phyloP scores from a whole-genome alignment of 108 stramenopile genomes.

The Parmales sp. region DNA sequence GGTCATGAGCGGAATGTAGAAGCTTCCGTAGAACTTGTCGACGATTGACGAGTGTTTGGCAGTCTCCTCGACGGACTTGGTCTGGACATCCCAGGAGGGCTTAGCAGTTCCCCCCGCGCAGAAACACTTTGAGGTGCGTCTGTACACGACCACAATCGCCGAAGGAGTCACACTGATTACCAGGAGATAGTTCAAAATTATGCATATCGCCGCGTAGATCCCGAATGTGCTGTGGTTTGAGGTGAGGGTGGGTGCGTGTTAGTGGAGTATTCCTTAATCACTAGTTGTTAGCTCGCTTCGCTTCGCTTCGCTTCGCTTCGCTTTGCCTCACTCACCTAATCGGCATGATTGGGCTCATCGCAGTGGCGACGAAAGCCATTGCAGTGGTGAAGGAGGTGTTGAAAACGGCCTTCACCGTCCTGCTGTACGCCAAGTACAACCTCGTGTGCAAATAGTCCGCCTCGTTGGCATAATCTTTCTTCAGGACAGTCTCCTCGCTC shows the following conservation, averaged over 20 bases:
- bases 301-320: too few species aligned
- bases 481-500: background rate
- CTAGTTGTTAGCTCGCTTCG: too few species aligned
- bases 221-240: conserved; percentile 27
- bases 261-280: too few species aligned
- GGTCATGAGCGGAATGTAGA: conserved; percentile 16
- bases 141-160: conserved; percentile 9
- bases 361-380: conserved; percentile 16
- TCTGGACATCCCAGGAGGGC: background rate
- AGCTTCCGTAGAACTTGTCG: conserved; percentile 14
- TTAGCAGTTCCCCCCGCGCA: background rate
- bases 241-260: too few species aligned
- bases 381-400: conserved; percentile 24
- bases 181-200: conserved; percentile 21
- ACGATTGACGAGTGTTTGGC: background rate
- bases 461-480: background rate
- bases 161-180: conserved; percentile 18
- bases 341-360: conserved; percentile 12
- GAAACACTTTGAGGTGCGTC: background rate
- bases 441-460: background rate
- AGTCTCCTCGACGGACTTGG: background rate
- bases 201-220: conserved; percentile 20
- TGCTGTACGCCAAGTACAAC: conserved; percentile 3
- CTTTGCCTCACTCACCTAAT: too few species aligned
- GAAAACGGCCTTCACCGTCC: conserved; percentile 6